Evolutionary conservation across 306 rosid genomes (phyloP).

Genomic region (Sicyos edulis): DNA sequence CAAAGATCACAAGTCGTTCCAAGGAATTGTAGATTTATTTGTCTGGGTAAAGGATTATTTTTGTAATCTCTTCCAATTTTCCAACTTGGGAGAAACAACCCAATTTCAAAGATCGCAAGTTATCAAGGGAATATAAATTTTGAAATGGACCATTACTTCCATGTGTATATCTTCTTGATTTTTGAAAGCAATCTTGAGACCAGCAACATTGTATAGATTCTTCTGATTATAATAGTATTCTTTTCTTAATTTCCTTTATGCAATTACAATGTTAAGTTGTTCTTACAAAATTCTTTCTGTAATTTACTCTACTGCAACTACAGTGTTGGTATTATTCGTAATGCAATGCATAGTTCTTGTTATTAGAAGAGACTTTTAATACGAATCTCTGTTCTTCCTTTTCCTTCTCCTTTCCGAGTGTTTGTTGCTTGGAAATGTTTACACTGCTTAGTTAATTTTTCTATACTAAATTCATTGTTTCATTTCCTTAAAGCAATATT

Average conservation of each 20-base stretch:
- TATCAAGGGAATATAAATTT: not conserved
- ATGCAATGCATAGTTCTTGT: not conserved
- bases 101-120: not conserved
- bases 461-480: not conserved
- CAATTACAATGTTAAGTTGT: not conserved
- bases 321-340: not conserved
- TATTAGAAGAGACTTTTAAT: not conserved
- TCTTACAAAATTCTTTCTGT: not conserved
- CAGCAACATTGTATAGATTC: not conserved
- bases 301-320: not conserved
- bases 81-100: not conserved
- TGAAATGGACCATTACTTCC: not conserved
- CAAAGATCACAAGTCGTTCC: not conserved
- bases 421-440: not conserved
- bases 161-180: not conserved
- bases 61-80: not conserved
- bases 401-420: not conserved
- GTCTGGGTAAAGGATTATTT: not conserved
- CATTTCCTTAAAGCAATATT: conserved; percentile 2
- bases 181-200: not conserved
- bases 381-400: not conserved
- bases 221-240: not conserved
- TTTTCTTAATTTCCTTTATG: not conserved
- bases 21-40: not conserved
- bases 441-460: not conserved